Conservation (phyloP, 1,139 yeast genomes). For the Pichia sp. region DNA sequence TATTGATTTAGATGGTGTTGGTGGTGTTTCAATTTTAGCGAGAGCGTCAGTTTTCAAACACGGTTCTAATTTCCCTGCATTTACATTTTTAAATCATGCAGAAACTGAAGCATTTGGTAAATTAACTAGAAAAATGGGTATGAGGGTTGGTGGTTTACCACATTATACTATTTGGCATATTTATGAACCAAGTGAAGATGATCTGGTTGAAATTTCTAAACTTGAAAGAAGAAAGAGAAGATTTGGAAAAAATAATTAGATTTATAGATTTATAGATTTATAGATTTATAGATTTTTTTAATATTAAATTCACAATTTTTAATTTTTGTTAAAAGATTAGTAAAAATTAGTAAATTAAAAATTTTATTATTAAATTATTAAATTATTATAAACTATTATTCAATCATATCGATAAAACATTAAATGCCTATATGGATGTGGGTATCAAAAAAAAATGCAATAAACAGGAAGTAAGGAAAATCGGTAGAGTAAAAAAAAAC, state of each 20-base stretch:
- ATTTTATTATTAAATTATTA: too few relatives aligned
- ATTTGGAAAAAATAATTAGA: conserved; percentile 1
- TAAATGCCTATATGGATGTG: too few relatives aligned
- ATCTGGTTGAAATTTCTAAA: conserved; percentile 64
- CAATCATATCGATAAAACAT: too few relatives aligned
- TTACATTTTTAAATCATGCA: conserved; percentile 80
- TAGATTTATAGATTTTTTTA: not conserved
- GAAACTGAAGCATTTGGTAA: conserved; percentile 91
- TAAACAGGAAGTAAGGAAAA: too few relatives aligned
- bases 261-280: not conserved
- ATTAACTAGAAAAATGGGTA: conserved; percentile 74
- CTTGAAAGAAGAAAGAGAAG: conserved; percentile 63
- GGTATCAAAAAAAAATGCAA: too few relatives aligned
- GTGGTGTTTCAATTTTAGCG: conserved; percentile 83
- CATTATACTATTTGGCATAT: conserved; percentile 85
- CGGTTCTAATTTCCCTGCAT: conserved; percentile 83
- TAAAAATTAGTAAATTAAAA: too few relatives aligned
- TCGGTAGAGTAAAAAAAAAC: too few relatives aligned
- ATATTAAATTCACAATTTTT: not conserved
- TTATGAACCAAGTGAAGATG: conserved; percentile 89
- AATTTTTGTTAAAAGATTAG: too few relatives aligned
- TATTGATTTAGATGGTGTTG: conserved; percentile 78
- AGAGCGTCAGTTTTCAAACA: conserved; percentile 72
- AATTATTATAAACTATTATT: too few relatives aligned
- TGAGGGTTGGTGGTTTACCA: conserved; percentile 75